Evolutionary conservation across 1,284 basidiomycete genomes (phyloP), one percentile per base, ranked within the genome.

Genomic region (Trichosporon sp.): DNA sequence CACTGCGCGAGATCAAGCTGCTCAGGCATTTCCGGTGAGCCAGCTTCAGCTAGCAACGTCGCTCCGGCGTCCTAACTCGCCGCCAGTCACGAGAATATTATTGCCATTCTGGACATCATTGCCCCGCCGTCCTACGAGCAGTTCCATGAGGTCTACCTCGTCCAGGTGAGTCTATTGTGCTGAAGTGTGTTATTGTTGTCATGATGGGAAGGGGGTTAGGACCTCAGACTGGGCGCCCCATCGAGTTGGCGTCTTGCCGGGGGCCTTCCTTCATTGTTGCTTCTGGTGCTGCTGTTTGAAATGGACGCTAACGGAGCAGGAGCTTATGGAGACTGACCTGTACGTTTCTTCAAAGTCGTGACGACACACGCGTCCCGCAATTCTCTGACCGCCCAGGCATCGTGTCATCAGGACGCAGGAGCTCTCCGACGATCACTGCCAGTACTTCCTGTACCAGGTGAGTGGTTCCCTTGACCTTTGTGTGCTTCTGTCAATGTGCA

Each of bases 361-460:
- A 58, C 14, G 32, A 27, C 40, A 36, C 49, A 44, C 40, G 19
- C 40, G 19, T 44, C 2, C 40, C 19, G n/a, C 25, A 21, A 59
- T 23, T n/a, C 44, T 36, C 68, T 66, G 33, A 70, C 58, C 8
- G 16, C 8, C 19, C 54, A 75, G 75, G 44, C 86, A 89, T 78
- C 84, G 86, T 31, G 86, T 88, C 33, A 90, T 91, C 73, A 83
- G 86, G 36, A 88, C 87, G 19, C 88, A 91, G 78, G 87, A 90
- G 65, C 84, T 95, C 56, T 89, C 89, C 32, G 91, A 95, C 74
- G 93, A 96, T 59, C 95, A 95, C 78, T 92, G 88, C 74, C 92
- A 95, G 79, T 96, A 96, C 79, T 95, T 95, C 78, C 89, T 95
- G 70, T 95, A 96, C 78, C 93, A 95, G 84, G 89, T 89, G 23